These are phyloP conservation scores for Calonectria fujianensis DNA, from an alignment of 2,329 filamentous ascomycete species.

Conservation along the genomic window DNA sequence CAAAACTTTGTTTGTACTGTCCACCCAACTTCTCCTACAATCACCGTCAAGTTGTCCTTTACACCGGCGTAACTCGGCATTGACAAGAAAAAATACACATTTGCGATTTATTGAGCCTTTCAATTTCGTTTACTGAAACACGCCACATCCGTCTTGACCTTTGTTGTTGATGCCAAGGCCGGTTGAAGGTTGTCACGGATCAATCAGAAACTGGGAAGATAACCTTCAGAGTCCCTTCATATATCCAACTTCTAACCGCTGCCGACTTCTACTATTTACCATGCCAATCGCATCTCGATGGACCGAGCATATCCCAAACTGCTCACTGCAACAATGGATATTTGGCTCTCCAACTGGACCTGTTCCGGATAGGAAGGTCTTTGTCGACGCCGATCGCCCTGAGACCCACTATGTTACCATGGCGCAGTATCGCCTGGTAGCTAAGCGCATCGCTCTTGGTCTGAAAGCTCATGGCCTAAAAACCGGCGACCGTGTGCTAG, in stretches of 20 bases:
- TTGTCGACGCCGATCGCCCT: conserved; percentile 80
- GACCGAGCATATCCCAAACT: conserved; percentile 64
- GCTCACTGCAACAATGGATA: conserved; percentile 73
- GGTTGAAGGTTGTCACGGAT: no score
- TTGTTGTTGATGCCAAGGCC: background rate
- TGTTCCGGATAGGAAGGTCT: conserved; percentile 65
- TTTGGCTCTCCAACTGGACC: conserved; percentile 68
- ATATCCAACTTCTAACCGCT: background rate
- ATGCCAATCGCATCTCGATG: conserved; percentile 71
- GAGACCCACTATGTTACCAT: conserved; percentile 80
- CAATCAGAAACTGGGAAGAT: background rate
- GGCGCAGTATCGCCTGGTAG: conserved; percentile 79
- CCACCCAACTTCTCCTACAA: background rate
- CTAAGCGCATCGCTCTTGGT: conserved; percentile 83
- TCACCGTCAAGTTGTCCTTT: background rate
- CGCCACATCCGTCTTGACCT: no score
- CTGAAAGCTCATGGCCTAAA: conserved; percentile 78
- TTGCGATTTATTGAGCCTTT: background rate
- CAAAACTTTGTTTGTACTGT: background rate
- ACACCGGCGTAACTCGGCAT: background rate
- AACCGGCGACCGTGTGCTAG: conserved; percentile 80
- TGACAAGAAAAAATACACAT: background rate
- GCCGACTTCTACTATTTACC: background rate
- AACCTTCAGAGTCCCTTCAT: background rate
- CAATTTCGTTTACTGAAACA: background rate